Evolutionary conservation across 2,329 filamentous ascomycete genomes (phyloP), one percentile per base, ranked within the genome.

Genomic region (Monilinia fructicola): DNA sequence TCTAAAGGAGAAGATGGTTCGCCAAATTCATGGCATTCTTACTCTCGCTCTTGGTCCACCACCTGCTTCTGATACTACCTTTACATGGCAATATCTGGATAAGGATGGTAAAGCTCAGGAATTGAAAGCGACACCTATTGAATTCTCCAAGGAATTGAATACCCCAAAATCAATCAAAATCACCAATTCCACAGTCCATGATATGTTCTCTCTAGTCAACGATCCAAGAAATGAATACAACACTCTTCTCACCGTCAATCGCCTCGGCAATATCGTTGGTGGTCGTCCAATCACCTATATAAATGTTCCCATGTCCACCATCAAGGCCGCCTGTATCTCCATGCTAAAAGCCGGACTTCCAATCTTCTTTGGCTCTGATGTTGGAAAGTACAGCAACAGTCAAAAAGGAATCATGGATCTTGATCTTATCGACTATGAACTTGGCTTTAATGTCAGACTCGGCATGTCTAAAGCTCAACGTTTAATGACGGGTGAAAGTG

Each of bases 331-430:
- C 0, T 90, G 89, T 72, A 86, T 96, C 59, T 82, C 85, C 40
- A 95, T 93, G 91, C 85, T 96, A 59, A 85, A 87, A 74, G 87
- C 88, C 14, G 92, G 91, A 1, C 79, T 91, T 6, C 92, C 93
- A 12, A 85, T 96, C 61, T 96, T 96, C 83, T 96, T 97, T 76
- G 93, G 93, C 66, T 90, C 86, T 61, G 93, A 97, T 73, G 92
- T 96, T 0, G 92, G 92, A 69, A 91, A 96, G 77, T 93, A 90
- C 78, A 90, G 86, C 66, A 88, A 93, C 75, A 81, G 79, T 0
- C 73, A 73, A 1, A 82, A 83, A 2, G 92, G 92, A 21, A 87
- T 96, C 75, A 93, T 96, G 90, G 92, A 96, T 76, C 83, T 89
- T 0, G 83, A 84, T 1, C 81, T 96, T 5, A 86, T 89, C 73